phyloP scores from a whole-genome alignment of 768 basidiomycete species.

The Peribolospora kevripleyi region DNA sequence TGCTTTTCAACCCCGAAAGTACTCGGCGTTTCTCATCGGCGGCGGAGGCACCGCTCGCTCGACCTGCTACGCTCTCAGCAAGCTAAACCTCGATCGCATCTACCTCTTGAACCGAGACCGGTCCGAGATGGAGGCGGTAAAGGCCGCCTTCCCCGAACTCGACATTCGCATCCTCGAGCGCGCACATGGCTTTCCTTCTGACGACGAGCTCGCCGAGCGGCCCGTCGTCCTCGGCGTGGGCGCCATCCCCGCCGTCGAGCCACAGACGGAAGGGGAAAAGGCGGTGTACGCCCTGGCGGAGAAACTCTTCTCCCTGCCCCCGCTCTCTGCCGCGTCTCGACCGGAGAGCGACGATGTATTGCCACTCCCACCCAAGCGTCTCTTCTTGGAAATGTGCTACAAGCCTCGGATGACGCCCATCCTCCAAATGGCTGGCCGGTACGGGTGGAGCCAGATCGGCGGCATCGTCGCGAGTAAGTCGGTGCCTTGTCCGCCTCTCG shows the following conservation, averaged over 20 bases:
- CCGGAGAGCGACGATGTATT: neutral
- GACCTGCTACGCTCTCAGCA: conserved; percentile 2
- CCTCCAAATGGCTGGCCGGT: neutral
- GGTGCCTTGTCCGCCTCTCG: too few species aligned
- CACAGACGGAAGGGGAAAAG: conserved; percentile 4
- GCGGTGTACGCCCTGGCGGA: conserved; percentile 6
- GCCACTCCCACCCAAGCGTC: neutral
- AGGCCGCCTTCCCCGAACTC: neutral
- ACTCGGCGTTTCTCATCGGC: conserved; percentile 1
- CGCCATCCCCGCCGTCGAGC: conserved; percentile 6
- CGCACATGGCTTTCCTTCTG: neutral
- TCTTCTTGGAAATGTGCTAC: conserved; percentile 6
- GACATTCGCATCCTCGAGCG: neutral
- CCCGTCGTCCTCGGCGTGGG: conserved; percentile 3
- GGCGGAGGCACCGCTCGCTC: conserved; percentile 2
- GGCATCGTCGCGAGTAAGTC: neutral
- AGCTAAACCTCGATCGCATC: conserved; percentile 2
- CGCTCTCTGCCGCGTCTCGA: neutral
- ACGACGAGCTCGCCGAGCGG: neutral
- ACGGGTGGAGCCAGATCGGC: conserved; percentile 3
- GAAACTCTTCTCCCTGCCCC: neutral
- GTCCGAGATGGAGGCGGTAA: neutral
- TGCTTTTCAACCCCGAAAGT: neutral
- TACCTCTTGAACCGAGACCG: conserved; percentile 6
- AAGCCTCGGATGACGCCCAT: conserved; percentile 5